phyloP scores from a whole-genome alignment of 306 rosid genomes.

The Sicyos edulis region DNA sequence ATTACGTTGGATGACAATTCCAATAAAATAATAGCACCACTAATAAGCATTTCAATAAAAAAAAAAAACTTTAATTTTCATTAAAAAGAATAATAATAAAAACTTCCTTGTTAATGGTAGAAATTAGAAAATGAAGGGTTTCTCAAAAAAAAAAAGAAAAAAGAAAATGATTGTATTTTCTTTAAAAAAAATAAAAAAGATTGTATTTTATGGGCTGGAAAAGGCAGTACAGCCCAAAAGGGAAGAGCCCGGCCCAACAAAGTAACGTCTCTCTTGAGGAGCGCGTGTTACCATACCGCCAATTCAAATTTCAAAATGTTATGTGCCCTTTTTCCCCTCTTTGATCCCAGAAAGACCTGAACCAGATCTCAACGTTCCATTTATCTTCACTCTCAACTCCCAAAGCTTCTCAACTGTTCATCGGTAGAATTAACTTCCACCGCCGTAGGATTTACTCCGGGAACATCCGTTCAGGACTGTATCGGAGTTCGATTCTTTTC shows the following conservation, averaged over 20 bases:
- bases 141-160: too few species aligned
- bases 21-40: too few species aligned
- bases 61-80: too few species aligned
- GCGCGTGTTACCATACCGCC: conserved; percentile 9
- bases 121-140: too few species aligned
- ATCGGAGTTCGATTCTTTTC: not conserved
- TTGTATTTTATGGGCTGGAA: not conserved
- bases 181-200: too few species aligned
- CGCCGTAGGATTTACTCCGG: not conserved
- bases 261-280: conserved; percentile 18
- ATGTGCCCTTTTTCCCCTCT: conserved; percentile 16
- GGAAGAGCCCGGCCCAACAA: not conserved
- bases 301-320: conserved; percentile 24
- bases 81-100: too few species aligned
- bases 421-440: not conserved
- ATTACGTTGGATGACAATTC: too few species aligned
- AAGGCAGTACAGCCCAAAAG: not conserved
- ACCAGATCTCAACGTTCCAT: conserved; percentile 20
- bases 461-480: not conserved
- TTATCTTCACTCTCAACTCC: not conserved
- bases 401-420: not conserved
- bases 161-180: too few species aligned
- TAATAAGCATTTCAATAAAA: too few species aligned
- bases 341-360: not conserved
- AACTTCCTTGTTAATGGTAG: too few species aligned